Evolutionary conservation across 2,329 filamentous ascomycete species (phyloP).

Genomic region (Nemania sp.): DNA sequence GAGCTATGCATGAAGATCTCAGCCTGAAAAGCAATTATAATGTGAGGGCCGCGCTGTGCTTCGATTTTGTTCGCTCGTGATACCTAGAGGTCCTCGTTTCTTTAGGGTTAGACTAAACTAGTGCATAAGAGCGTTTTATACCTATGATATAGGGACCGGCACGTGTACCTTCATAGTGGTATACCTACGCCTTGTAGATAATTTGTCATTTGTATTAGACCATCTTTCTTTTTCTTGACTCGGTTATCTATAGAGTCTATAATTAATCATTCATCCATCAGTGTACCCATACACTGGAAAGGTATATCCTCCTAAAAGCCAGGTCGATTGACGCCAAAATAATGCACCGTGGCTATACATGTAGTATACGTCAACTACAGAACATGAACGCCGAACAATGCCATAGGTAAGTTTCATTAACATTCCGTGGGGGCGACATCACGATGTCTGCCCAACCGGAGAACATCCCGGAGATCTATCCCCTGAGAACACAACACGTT

Average conservation of each 20-base stretch:
- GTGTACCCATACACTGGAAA: conserved; percentile 32
- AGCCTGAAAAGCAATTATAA: background rate
- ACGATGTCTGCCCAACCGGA: background rate
- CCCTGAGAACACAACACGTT: background rate
- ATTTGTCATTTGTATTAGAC: conserved; percentile 25
- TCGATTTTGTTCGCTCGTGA: background rate
- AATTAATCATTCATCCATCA: conserved; percentile 32
- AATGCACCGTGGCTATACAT: conserved; percentile 30
- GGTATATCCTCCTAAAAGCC: conserved; percentile 38
- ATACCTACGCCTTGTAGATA: background rate
- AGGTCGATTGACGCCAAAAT: conserved; percentile 29
- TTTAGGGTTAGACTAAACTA: background rate
- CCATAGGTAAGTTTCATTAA: conserved; percentile 33
- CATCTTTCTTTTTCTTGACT: conserved; percentile 21
- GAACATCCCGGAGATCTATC: conserved; percentile 4
- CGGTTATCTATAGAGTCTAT: conserved; percentile 36
- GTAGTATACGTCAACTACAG: conserved; percentile 28
- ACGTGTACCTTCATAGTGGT: background rate
- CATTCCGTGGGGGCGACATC: conserved; percentile 11
- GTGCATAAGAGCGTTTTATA: background rate
- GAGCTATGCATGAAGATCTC: background rate
- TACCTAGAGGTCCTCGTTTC: background rate
- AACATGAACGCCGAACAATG: conserved; percentile 40
- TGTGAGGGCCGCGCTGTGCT: too few relatives aligned
- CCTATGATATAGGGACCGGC: background rate